A percentile compares a stretch with the other conserved stretches of the same genome.
These are phyloP conservation scores for Hypericum androsaemum DNA, from an alignment of 345 rosid species.

Conservation along the genomic window DNA sequence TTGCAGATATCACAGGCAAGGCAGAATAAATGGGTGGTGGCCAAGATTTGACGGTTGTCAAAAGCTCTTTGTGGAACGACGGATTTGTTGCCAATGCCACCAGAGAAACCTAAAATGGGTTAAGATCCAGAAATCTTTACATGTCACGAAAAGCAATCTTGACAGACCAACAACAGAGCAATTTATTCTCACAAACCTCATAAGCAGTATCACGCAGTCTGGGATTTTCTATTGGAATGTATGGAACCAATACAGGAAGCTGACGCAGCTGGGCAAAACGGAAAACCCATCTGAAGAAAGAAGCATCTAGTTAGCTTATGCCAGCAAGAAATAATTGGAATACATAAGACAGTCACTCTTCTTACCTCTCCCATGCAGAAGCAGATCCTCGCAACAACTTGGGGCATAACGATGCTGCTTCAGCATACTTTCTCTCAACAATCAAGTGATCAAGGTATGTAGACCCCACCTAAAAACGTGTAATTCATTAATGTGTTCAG, in stretches of 20 bases:
- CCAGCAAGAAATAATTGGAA: slow-evolving; percentile 14
- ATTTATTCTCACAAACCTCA: slow-evolving; percentile 45
- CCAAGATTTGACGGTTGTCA: slow-evolving; percentile 92
- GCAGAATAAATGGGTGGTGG: slow-evolving; percentile 75
- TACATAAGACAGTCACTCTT: slow-evolving; percentile 1
- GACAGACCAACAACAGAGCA: neutral
- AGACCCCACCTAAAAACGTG: slow-evolving; percentile 73
- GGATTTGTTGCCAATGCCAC: slow-evolving; percentile 96
- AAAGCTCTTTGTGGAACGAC: slow-evolving; percentile 65
- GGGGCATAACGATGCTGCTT: slow-evolving; percentile 97
- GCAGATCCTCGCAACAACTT: slow-evolving; percentile 88
- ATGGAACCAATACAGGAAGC: slow-evolving; percentile 91
- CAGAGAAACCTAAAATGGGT: slow-evolving; percentile 67
- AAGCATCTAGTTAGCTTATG: slow-evolving; percentile 15
- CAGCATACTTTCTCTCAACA: slow-evolving; percentile 90
- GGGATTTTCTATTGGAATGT: slow-evolving; percentile 85
- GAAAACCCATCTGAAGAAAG: slow-evolving; percentile 84
- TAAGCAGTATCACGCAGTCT: slow-evolving; percentile 94
- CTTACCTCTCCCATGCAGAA: slow-evolving; percentile 97
- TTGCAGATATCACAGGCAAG: slow-evolving; percentile 83
- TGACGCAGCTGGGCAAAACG: slow-evolving; percentile 99
- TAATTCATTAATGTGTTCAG: slow-evolving; percentile 6
- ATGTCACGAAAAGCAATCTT: slow-evolving; percentile 4
- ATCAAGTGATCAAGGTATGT: slow-evolving; percentile 98
- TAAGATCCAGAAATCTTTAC: slow-evolving; percentile 14